Evolutionary conservation across 2,329 filamentous ascomycete genomes (phyloP).

Genomic region (Alternaria brassicae): DNA sequence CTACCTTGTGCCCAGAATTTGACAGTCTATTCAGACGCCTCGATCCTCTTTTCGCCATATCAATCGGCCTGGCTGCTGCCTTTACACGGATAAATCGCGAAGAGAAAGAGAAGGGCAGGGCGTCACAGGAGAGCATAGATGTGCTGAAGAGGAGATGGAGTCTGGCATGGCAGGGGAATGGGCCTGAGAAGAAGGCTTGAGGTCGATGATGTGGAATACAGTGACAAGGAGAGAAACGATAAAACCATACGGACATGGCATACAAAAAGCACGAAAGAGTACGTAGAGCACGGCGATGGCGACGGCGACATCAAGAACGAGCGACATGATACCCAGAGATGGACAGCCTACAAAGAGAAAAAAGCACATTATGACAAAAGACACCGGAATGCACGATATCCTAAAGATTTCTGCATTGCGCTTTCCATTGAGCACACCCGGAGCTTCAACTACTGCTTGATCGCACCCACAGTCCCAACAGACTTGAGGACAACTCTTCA

Average conservation of each 20-base stretch:
- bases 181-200: not conserved
- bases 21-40: constrained; percentile 46
- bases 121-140: constrained; percentile 49
- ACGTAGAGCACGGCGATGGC: not conserved
- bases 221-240: not conserved
- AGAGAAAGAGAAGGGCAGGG: constrained; percentile 56
- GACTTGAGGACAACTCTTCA: not conserved
- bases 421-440: not conserved
- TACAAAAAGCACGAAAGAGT: not conserved
- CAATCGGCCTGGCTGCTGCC: constrained; percentile 56
- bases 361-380: too few relatives aligned
- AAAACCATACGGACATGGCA: not conserved
- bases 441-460: not conserved
- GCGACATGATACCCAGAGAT: not conserved
- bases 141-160: constrained; percentile 50
- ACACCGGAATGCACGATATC: not conserved
- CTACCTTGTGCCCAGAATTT: not conserved
- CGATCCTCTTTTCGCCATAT: constrained; percentile 59
- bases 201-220: not conserved
- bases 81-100: constrained; percentile 53
- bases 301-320: not conserved
- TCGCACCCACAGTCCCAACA: not conserved
- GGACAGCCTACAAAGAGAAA: not conserved
- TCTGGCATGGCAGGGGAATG: constrained; percentile 35
- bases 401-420: not conserved